Evolutionary conservation across 2,329 filamentous ascomycete genomes (phyloP).

Genomic region (Aspergillus arachidicola): DNA sequence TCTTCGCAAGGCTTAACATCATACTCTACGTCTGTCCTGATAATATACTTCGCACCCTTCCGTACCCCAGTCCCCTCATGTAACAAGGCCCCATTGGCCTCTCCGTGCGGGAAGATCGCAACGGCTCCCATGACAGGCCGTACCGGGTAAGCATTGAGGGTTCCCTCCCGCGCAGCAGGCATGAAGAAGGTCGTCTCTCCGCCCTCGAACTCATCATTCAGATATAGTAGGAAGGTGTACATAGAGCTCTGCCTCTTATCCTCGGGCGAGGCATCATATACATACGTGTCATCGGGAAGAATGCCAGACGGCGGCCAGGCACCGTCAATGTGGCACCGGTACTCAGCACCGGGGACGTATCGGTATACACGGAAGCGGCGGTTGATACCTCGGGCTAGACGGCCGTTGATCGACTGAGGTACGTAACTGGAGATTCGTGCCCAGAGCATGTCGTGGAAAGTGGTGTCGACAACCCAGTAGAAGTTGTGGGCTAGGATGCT

Average conservation of each 20-base stretch:
- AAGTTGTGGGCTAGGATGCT: slow-evolving; percentile 73
- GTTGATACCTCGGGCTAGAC: slow-evolving; percentile 64
- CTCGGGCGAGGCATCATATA: slow-evolving; percentile 67
- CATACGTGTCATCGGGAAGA: slow-evolving; percentile 58
- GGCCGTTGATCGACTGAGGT: slow-evolving; percentile 58
- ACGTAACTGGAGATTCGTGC: slow-evolving; percentile 61
- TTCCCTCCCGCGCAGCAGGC: slow-evolving; percentile 64
- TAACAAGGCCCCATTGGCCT: slow-evolving; percentile 64
- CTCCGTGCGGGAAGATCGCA: slow-evolving; percentile 71
- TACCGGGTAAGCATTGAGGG: slow-evolving; percentile 69
- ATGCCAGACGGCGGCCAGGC: slow-evolving; percentile 74
- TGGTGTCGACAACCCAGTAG: slow-evolving; percentile 69
- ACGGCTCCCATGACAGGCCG: slow-evolving; percentile 69
- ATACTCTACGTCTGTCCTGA: slow-evolving; percentile 71
- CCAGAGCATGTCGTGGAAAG: slow-evolving; percentile 67
- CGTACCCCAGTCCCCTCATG: slow-evolving; percentile 72
- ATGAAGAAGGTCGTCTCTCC: slow-evolving; percentile 74
- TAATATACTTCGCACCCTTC: slow-evolving; percentile 69
- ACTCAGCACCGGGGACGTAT: slow-evolving; percentile 73
- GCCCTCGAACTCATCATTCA: slow-evolving; percentile 72
- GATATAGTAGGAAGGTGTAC: slow-evolving; percentile 70
- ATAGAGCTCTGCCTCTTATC: slow-evolving; percentile 65
- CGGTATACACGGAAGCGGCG: slow-evolving; percentile 71
- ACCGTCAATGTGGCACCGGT: slow-evolving; percentile 70
- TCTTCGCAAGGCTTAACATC: slow-evolving; percentile 50